A percentile compares a stretch with the other conserved stretches of the same genome.
Evolutionary conservation across 257 asterid species (phyloP).

Genomic region (Paulownia fortunei): DNA sequence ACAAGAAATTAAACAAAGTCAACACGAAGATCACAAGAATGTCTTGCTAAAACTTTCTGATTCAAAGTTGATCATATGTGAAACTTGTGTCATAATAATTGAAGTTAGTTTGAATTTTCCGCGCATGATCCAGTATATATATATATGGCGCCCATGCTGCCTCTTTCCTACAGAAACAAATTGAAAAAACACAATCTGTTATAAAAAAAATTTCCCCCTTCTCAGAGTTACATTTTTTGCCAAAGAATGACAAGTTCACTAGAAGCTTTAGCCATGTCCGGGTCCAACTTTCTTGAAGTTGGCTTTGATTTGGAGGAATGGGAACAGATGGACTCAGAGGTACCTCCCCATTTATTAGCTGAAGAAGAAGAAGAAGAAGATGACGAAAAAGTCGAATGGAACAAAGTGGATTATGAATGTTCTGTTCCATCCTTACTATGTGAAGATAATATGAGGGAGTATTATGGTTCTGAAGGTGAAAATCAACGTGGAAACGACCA

Average conservation of each 20-base stretch:
- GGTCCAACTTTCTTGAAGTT: constrained; percentile 39
- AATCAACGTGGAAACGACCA: background rate
- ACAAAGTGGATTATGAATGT: background rate
- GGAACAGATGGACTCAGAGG: constrained; percentile 33
- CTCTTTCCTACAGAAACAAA: background rate
- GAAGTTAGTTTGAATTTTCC: constrained; percentile 32
- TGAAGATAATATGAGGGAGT: background rate
- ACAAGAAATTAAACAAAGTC: background rate
- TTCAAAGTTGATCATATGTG: constrained; percentile 30
- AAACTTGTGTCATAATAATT: constrained; percentile 1
- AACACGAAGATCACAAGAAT: constrained; percentile 37
- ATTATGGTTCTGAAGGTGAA: background rate
- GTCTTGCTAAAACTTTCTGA: background rate
- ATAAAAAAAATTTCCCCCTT: no score
- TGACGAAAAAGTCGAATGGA: background rate
- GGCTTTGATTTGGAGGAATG: constrained; percentile 37
- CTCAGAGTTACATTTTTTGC: background rate
- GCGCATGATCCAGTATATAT: background rate
- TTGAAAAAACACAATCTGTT: background rate
- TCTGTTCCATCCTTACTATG: background rate
- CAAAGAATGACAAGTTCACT: constrained; percentile 42
- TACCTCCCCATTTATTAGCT: constrained; percentile 45
- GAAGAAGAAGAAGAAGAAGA: constrained; percentile 26
- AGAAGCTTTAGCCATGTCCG: constrained; percentile 64
- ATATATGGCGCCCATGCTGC: background rate